Percentiles rank a stretch among this genome's conserved stretches.
phyloP scores from a whole-genome alignment of 1,139 yeast genomes.

The Arxiozyma telluris region DNA sequence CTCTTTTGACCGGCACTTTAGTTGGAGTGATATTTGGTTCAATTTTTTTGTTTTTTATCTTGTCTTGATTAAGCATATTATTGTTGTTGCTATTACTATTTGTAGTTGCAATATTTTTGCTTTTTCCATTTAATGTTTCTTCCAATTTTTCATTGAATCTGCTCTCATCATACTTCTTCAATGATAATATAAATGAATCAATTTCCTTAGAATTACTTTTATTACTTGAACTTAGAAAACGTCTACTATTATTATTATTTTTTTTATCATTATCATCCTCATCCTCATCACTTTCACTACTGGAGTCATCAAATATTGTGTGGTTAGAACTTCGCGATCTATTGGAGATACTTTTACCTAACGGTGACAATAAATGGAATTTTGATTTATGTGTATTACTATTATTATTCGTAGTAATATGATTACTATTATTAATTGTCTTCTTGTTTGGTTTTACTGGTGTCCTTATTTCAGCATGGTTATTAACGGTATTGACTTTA shows the following conservation, averaged over 20 bases:
- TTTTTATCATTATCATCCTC: not conserved
- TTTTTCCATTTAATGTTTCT: not conserved
- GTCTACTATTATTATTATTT: not conserved
- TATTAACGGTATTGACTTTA: not conserved
- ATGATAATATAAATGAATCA: not conserved
- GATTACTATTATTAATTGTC: not conserved
- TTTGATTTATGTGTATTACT: not conserved
- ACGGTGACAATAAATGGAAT: slow-evolving; percentile 19
- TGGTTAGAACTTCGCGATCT: not conserved
- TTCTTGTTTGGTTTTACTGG: not conserved
- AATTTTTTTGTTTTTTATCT: no score
- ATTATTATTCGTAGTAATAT: not conserved
- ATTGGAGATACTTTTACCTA: slow-evolving; percentile 6
- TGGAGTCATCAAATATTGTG: slow-evolving; percentile 4
- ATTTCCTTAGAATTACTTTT: not conserved
- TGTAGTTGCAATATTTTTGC: not conserved
- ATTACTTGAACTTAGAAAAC: not conserved
- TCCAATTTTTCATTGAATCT: not conserved
- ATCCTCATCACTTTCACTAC: slow-evolving; percentile 1
- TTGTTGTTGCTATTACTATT: no score
- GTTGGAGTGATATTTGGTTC: not conserved
- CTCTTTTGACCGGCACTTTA: not conserved
- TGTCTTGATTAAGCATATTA: not conserved
- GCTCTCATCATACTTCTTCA: not conserved
- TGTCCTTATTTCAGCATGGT: not conserved